Evolutionary conservation across 1,139 yeast genomes (phyloP), one percentile per base, ranked within the genome.

Genomic region (Taphrina sp.): DNA sequence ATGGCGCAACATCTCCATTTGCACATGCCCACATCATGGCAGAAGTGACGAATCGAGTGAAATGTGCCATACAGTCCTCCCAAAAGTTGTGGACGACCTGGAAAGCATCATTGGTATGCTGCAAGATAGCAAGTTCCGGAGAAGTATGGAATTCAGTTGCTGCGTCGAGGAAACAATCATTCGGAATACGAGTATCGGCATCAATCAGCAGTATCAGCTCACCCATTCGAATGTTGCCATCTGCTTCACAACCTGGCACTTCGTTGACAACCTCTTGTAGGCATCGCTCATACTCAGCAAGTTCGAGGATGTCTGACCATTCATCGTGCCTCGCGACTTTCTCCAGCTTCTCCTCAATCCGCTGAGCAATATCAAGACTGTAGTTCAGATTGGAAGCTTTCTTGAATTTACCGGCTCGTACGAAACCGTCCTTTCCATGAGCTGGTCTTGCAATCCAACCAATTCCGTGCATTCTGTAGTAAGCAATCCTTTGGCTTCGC

Each of bases 381-480:
- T 57, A 60, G 39, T 59, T 59, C 60, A 60, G 45, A 46, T 60
- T 60, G 33, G 60, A 57, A 12, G 61, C 62, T 22, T 60, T 60
- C 42, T 60, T 60, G 49, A 60, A 60, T 8, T 60, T 42, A 4
- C 62, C 62, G 5, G 58, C 60, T 1, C 62, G 57, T 5, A 54
- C 44, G 28, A 58, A 60, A 10, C 61, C 61, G 33, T 58, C 54
- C n/a, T 56, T 47, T 14, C 61, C 60, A 33, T 57, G 56, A 7
- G 61, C 58, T 5, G 62, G 61, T 8, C 62, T 46, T 4, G 61
- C 60, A 19, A 59, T 53, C 53, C 58, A 59, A 33, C 61, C 61
- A 22, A 59, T 58, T 16, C 39, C 37, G 28, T 60, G 59, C 45
- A 59, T 59, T 2, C 55, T 53, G 41, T 60, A 60, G 33, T 57